Evolutionary conservation across 2,329 filamentous ascomycete species (phyloP).

Genomic region (Colletotrichum sansevieriae): DNA sequence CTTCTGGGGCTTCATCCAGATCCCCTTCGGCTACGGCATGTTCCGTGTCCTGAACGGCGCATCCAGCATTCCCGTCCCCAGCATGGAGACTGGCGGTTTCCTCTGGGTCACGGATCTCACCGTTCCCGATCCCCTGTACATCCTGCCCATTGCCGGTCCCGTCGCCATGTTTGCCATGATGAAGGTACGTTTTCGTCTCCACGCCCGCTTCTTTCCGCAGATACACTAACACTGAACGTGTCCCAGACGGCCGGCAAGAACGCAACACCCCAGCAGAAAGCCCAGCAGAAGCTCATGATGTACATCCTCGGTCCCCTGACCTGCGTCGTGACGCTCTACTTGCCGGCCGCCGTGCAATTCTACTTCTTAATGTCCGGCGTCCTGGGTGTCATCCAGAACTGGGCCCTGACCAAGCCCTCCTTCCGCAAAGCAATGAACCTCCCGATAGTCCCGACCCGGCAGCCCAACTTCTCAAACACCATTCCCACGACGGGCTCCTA

Average conservation of each 20-base stretch:
- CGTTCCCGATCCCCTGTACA: conserved; percentile 79
- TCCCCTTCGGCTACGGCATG: conserved; percentile 82
- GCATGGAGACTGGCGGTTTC: conserved; percentile 76
- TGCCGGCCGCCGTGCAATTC: conserved; percentile 63
- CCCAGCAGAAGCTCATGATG: conserved; percentile 57
- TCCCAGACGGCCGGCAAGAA: conserved; percentile 30
- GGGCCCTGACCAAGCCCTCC: conserved; percentile 53
- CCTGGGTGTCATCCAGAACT: conserved; percentile 50
- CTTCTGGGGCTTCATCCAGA: conserved; percentile 56
- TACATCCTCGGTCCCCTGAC: conserved; percentile 59
- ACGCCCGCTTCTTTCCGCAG: neutral
- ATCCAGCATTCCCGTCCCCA: conserved; percentile 83
- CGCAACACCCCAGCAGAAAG: conserved; percentile 49
- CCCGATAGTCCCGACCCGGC: conserved; percentile 47
- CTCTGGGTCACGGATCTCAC: conserved; percentile 87
- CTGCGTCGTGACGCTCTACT: conserved; percentile 60
- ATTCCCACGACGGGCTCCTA: conserved; percentile 45
- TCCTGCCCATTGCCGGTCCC: conserved; percentile 76
- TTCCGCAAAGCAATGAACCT: conserved; percentile 57
- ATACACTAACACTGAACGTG: conserved; percentile 36
- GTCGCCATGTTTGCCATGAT: conserved; percentile 69
- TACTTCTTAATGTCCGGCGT: conserved; percentile 59
- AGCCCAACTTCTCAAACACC: conserved; percentile 35
- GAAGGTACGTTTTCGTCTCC: conserved; percentile 54
- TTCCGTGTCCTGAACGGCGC: conserved; percentile 84